A percentile compares a stretch with the other conserved stretches of the same genome.
These are phyloP conservation scores for Phytopythium ostracodes DNA, from an alignment of 352 stramenopile species.

Conservation along the genomic window DNA sequence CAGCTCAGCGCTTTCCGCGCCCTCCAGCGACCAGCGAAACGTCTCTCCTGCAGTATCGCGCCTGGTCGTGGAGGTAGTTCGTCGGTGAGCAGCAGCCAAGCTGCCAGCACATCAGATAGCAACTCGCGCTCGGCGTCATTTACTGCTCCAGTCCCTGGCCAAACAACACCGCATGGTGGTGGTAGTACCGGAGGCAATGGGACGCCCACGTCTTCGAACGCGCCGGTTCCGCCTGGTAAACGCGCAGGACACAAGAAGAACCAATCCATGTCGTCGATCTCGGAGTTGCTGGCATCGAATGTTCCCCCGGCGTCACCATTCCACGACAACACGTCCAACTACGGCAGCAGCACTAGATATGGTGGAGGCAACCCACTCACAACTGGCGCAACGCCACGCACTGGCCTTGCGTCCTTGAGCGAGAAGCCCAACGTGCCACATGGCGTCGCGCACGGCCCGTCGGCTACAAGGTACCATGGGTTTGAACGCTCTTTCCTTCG, in stretches of 20 bases:
- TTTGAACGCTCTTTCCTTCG: constrained; percentile 12
- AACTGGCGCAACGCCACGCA: constrained; percentile 44
- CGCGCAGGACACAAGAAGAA: constrained; percentile 85
- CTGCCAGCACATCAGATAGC: constrained; percentile 26
- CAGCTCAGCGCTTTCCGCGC: constrained; percentile 68
- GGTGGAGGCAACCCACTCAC: constrained; percentile 9
- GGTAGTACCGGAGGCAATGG: constrained; percentile 19
- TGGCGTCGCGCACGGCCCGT: background rate
- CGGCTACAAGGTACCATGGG: background rate
- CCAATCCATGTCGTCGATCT: constrained; percentile 87
- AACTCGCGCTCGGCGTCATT: constrained; percentile 40
- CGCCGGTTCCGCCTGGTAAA: constrained; percentile 35
- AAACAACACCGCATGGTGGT: background rate
- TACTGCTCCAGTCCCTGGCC: constrained; percentile 21
- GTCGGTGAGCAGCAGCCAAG: constrained; percentile 19
- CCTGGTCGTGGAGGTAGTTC: constrained; percentile 20
- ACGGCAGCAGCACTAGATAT: constrained; percentile 22
- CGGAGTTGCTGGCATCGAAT: constrained; percentile 65
- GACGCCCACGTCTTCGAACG: constrained; percentile 23
- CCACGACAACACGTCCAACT: constrained; percentile 41
- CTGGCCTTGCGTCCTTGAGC: constrained; percentile 63
- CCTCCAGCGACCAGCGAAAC: constrained; percentile 37
- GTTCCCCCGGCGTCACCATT: constrained; percentile 46
- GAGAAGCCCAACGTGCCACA: constrained; percentile 40
- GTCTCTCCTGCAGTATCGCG: constrained; percentile 11